Conservation (phyloP, 1,139 yeast species). For the Pichia kudriavzevii region DNA sequence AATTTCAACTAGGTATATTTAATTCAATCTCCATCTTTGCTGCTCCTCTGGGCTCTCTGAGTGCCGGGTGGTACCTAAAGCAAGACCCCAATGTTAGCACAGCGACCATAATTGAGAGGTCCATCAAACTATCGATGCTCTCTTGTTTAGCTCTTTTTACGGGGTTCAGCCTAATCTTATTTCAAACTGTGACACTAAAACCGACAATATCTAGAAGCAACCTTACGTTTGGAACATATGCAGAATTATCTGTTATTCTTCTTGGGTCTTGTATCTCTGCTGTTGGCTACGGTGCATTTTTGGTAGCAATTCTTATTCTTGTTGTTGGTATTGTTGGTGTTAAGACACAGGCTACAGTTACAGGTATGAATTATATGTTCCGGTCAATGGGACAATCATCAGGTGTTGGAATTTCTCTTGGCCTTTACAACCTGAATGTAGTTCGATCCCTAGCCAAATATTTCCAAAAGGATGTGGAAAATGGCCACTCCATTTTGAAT, state of each 20-base stretch:
- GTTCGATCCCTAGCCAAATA: slow-evolving; percentile 26
- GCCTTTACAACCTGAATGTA: slow-evolving; percentile 31
- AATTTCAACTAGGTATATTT: slow-evolving; percentile 39
- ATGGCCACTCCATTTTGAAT: slow-evolving; percentile 25
- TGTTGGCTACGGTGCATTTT: slow-evolving; percentile 37
- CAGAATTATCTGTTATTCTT: slow-evolving; percentile 28
- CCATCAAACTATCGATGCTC: slow-evolving; percentile 34
- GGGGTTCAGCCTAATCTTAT: slow-evolving; percentile 22
- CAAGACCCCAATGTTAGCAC: slow-evolving; percentile 44
- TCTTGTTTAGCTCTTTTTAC: slow-evolving; percentile 22
- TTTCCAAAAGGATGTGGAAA: slow-evolving; percentile 22
- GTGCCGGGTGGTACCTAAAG: slow-evolving; percentile 42
- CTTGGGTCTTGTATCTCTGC: slow-evolving; percentile 35
- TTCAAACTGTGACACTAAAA: slow-evolving; percentile 16
- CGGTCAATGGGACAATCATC: slow-evolving; percentile 41
- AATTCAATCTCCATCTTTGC: slow-evolving; percentile 38
- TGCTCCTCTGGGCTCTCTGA: slow-evolving; percentile 52
- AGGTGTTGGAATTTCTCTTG: slow-evolving; percentile 39
- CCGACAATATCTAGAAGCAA: slow-evolving; percentile 19
- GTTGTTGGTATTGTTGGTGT: slow-evolving; percentile 36
- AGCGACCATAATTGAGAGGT: slow-evolving; percentile 48
- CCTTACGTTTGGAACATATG: slow-evolving; percentile 6
- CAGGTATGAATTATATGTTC: slow-evolving; percentile 38
- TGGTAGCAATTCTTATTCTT: slow-evolving; percentile 37
- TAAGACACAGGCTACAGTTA: slow-evolving; percentile 33